Evolutionary conservation across 1,284 basidiomycete species (phyloP), one percentile per base, ranked within the genome.

Genomic region (Rhodotorula sp.): DNA sequence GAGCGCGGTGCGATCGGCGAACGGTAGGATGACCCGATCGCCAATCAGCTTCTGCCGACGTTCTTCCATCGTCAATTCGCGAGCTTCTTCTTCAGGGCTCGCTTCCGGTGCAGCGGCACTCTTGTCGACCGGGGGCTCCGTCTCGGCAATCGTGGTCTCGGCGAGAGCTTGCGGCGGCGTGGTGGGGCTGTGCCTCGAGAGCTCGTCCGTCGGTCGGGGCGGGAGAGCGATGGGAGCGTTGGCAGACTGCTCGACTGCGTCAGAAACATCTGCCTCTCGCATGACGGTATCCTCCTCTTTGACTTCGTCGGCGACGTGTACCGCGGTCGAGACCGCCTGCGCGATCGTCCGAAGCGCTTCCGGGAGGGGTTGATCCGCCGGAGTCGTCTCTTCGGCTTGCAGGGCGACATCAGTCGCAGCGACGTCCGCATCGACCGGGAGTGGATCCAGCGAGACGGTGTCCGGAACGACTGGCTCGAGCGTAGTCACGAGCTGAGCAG

Each of bases 121-220:
- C 37, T 42, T 42, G 37, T 42, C 37, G 37, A 42, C 37, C 37
- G 37, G 37, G 14, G 37, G 37, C 37, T 42, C 37, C 10, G 37
- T 42, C 37, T 42, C 37, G 37, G 8, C 10, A 12, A 42, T 42
- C 10, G 37, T 42, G 10, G 37, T 42, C 37, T 42, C 37, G 46
- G 46, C 24, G 46, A 53, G 6, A 37, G 62, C 42, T 26, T 53
- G 26, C 22, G 53, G 49, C 20, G 56, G 49, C 22, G 54, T 64
- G 12, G 67, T n/a, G 20, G 56, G 61, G 22, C 61, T 58, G 44
- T 66, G 60, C 5, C n/a, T 30, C 49, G 53, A 51, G 24, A 42
- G 46, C 45, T 64, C 46, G 63, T 55, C 58, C 6, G 61, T 30
- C 60, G 60, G 24, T 24, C 45, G 69, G 48, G 51, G 65, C 30